phyloP scores from a whole-genome alignment of 768 basidiomycete genomes.

The Exidia glandulosa region DNA sequence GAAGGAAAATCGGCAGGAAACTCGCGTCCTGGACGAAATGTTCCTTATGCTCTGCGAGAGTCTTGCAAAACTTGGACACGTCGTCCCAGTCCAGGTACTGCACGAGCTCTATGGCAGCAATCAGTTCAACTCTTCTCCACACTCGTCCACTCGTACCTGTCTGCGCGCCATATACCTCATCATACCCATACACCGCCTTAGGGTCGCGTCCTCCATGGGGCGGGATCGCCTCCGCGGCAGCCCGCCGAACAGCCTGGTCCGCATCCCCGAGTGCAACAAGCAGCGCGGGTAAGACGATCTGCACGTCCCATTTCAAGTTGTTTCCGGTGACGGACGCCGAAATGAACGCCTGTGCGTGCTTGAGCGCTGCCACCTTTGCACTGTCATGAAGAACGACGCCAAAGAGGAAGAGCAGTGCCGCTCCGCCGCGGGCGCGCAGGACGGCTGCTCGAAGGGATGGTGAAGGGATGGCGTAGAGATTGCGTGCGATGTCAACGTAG shows the following conservation, averaged over 20 bases:
- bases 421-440: conserved; percentile 58
- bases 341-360: conserved; percentile 72
- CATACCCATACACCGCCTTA: conserved; percentile 56
- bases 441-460: conserved; percentile 49
- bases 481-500: conserved; percentile 56
- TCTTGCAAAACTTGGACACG: conserved; percentile 43
- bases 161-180: conserved; percentile 55
- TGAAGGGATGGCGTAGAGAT: conserved; percentile 50
- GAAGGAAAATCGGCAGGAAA: conserved; percentile 51
- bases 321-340: conserved; percentile 50
- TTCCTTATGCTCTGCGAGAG: conserved; percentile 37
- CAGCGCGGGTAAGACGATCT: conserved; percentile 62
- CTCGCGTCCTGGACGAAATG: conserved; percentile 49
- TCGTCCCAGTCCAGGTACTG: conserved; percentile 65
- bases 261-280: conserved; percentile 47
- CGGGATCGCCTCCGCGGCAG: conserved; percentile 46
- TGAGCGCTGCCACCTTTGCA: conserved; percentile 45
- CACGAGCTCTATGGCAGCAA: too few species aligned
- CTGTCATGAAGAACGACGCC: conserved; percentile 52
- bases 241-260: conserved; percentile 32
- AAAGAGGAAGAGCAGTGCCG: conserved; percentile 69
- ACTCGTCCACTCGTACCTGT: conserved; percentile 33
- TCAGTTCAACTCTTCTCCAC: not conserved
- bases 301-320: conserved; percentile 56
- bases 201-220: conserved; percentile 32